phyloP scores from a whole-genome alignment of 2,329 filamentous ascomycete species.

The Daldinia eschscholtzii region DNA sequence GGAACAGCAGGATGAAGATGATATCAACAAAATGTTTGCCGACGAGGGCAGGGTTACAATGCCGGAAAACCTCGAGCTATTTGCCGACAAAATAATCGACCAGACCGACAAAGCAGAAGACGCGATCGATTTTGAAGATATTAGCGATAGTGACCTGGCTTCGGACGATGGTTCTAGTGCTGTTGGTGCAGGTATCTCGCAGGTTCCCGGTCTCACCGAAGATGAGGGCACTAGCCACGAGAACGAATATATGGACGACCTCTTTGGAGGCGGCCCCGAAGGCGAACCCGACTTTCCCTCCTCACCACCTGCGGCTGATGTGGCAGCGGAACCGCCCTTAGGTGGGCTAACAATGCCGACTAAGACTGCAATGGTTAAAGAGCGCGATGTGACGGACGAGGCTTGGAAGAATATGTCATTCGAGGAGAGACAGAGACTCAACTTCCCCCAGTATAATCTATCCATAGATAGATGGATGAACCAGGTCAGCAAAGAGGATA shows the following conservation, averaged over 20 bases:
- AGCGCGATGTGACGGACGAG: slow-evolving; percentile 52
- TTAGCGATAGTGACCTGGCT: slow-evolving; percentile 90
- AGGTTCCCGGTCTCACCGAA: slow-evolving; percentile 68
- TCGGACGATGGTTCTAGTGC: slow-evolving; percentile 68
- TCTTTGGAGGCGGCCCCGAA: slow-evolving; percentile 73
- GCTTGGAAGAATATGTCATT: slow-evolving; percentile 55
- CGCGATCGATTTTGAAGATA: slow-evolving; percentile 90
- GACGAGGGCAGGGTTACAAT: slow-evolving; percentile 64
- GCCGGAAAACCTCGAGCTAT: slow-evolving; percentile 58
- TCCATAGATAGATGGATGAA: slow-evolving; percentile 55
- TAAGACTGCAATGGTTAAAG: slow-evolving; percentile 10
- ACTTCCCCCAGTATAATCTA: slow-evolving; percentile 60
- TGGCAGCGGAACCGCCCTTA: slow-evolving; percentile 22
- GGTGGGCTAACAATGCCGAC: slow-evolving; percentile 21
- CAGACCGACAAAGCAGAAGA: slow-evolving; percentile 88
- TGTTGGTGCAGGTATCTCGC: slow-evolving; percentile 56
- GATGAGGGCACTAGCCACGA: slow-evolving; percentile 72
- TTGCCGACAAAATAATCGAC: slow-evolving; percentile 64
- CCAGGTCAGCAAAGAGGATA: slow-evolving; percentile 66
- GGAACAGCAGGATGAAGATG: slow-evolving; percentile 52
- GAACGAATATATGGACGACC: slow-evolving; percentile 68
- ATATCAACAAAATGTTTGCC: slow-evolving; percentile 59
- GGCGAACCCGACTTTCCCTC: slow-evolving; percentile 58
- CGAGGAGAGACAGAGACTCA: slow-evolving; percentile 56
- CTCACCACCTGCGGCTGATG: slow-evolving; percentile 59